Percentiles rank a stretch among this genome's conserved stretches.
These are phyloP conservation scores for Curvularia sp. DNA, from an alignment of 2,329 filamentous ascomycete genomes.

Conservation along the genomic window DNA sequence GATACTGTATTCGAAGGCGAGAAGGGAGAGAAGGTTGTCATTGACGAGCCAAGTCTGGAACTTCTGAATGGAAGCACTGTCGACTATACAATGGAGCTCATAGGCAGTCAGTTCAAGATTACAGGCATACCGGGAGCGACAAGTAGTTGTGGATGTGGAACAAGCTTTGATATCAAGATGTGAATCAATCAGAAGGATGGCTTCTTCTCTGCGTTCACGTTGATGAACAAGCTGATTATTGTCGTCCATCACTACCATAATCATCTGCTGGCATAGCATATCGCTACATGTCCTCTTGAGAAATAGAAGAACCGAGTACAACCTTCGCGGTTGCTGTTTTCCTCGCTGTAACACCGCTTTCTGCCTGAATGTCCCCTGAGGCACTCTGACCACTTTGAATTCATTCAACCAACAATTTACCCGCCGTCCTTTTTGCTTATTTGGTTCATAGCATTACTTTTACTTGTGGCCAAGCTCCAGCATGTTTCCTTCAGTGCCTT, in stretches of 20 bases:
- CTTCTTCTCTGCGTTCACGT: too few relatives aligned
- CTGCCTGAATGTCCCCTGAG: neutral
- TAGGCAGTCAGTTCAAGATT: conserved; percentile 94
- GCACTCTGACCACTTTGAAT: neutral
- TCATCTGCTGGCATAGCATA: neutral
- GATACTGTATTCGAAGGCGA: conserved; percentile 86
- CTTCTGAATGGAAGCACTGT: conserved; percentile 92
- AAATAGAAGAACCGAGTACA: neutral
- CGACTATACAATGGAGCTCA: conserved; percentile 95
- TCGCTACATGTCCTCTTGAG: neutral
- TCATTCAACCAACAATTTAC: neutral
- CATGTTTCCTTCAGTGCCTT: neutral
- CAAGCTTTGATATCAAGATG: conserved; percentile 89
- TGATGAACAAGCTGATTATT: neutral
- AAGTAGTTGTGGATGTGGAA: conserved; percentile 96
- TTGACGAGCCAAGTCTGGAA: conserved; percentile 87
- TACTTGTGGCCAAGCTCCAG: neutral
- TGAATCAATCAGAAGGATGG: conserved; percentile 14
- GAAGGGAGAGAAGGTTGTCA: conserved; percentile 75
- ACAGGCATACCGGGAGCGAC: conserved; percentile 89
- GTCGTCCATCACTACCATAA: neutral
- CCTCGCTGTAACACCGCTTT: neutral
- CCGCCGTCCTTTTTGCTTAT: neutral
- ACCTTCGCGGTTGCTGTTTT: neutral
- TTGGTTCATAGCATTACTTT: neutral